These are phyloP conservation scores for Chrysosporium keratinophilum DNA, from an alignment of 2,329 filamentous ascomycete genomes.

Conservation along the genomic window DNA sequence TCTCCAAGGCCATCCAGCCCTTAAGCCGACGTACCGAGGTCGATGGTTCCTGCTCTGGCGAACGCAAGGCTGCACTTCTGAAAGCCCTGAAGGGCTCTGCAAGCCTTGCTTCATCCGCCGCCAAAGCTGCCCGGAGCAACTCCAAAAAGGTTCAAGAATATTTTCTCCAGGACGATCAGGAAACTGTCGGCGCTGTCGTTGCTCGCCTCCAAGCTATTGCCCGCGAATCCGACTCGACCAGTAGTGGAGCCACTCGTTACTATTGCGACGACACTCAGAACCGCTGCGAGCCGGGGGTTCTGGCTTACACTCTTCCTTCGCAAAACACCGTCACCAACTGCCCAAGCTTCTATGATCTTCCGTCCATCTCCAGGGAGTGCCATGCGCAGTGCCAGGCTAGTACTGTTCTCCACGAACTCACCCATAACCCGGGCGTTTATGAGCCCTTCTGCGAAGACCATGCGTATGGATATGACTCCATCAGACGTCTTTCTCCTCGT, in stretches of 20 bases:
- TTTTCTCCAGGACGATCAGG: constrained; percentile 50
- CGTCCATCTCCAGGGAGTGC: constrained; percentile 43
- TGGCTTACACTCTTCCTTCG: constrained; percentile 53
- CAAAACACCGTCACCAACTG: constrained; percentile 52
- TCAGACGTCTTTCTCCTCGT: constrained; percentile 35
- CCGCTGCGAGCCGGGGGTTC: constrained; percentile 43
- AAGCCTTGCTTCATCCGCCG: constrained; percentile 42
- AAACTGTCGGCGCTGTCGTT: constrained; percentile 42
- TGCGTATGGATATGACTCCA: constrained; percentile 47
- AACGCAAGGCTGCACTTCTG: constrained; percentile 36
- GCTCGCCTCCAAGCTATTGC: constrained; percentile 45
- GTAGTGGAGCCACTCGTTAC: constrained; percentile 41
- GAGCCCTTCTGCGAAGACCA: constrained; percentile 50
- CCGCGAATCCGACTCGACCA: constrained; percentile 46
- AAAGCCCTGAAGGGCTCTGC: constrained; percentile 47
- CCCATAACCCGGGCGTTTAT: constrained; percentile 48
- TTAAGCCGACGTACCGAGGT: constrained; percentile 15
- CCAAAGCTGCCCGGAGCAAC: constrained; percentile 38
- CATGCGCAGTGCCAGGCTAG: constrained; percentile 56
- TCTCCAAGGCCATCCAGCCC: constrained; percentile 38
- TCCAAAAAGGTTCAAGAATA: constrained; percentile 37
- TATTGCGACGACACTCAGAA: constrained; percentile 51
- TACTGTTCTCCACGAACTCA: constrained; percentile 56
- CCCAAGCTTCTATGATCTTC: constrained; percentile 46
- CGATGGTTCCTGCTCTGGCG: constrained; percentile 25